Evolutionary conservation across 2,329 filamentous ascomycete genomes (phyloP), one percentile per base, ranked within the genome.

Genomic region (Claviceps paspali): DNA sequence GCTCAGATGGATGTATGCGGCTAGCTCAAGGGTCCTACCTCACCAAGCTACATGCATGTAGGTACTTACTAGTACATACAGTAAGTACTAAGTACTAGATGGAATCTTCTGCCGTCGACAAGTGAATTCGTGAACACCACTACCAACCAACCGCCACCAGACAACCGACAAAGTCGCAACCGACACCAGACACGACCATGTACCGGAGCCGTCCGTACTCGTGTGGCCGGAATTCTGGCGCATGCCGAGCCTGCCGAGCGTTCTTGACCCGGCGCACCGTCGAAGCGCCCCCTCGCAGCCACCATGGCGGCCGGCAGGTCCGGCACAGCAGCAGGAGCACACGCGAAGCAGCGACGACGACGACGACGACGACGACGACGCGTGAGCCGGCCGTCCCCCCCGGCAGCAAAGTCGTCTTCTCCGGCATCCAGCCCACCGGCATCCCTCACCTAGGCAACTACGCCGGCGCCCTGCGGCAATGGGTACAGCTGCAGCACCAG

Each of bases 361-460:
- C n/a, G n/a, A n/a, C n/a, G n/a, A n/a, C n/a, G n/a, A n/a, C n/a
- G n/a, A n/a, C n/a, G n/a, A n/a, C n/a, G n/a, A n/a, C n/a, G n/a
- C n/a, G n/a, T n/a, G n/a, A n/a, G n/a, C n/a, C n/a, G n/a, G n/a
- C n/a, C n/a, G n/a, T n/a, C n/a, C n/a, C n/a, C n/a, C n/a, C n/a
- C n/a, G 33, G 34, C 34, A 30, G 41, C 45, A 22, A 66, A 38
- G 67, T 80, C 41, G 74, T 96, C 50, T 95, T 98, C 65, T 96
- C 91, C 3, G 91, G 87, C 37, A 98, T 98, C 49, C 91, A 98
- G 58, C 91, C 91, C 14, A 98, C 91, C 0, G 91, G 88, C 26
- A 70, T 92, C 18, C 91, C 91, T 11, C 91, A 98, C 56, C 63
- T 98, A 22, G 91, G 91, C 38, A 98, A 98, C 61, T 98, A 95